Base-by-base conservation (phyloP, 1,284 basidiomycete genomes). In the Psilocybe mexicana region DNA sequence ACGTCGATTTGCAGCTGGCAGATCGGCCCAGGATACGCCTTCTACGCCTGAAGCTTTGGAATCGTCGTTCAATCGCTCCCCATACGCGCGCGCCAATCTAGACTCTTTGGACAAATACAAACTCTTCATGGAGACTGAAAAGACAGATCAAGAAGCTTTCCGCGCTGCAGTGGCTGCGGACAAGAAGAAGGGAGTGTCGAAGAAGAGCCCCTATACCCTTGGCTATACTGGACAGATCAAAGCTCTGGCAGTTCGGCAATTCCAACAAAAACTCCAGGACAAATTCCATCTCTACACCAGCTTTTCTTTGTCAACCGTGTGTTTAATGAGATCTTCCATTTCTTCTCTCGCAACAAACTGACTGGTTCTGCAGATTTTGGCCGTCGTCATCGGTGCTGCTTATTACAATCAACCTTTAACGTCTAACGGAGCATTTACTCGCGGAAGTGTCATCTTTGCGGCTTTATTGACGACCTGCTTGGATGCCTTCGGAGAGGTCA, bases 201-300 rank as follows among this genome's bases (percentile, higher is more conserved):
- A 87, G 74, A 91, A 90, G 76, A 92, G 88, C 61, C 90, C 93
- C 2, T 96, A 95, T 75, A 95, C 92, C 2, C 85, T 95, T 28
- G 86, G 90, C 1, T 93, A 92, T 73, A 71, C 75, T 43, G 83
- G 84, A 2, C 93, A 96, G 70, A 85, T 93, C 52, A 75, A 78
- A 67, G 88, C 90, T 1, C 78, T 96, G 59, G 82, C 85, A 28
- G 79, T 83, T 54, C 82, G 94, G 36, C 89, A 94, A 72, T 90
- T 94, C 75, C 84, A 86, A 65, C 84, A 88, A 72, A 80, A 85
- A 57, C 73, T 93, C 59, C 93, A 96, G 72, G 92, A 96, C 75
- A 81, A 79, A 58, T 93, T 96, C 72, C 90, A 92, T 67, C 76
- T 96, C 50, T 80, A 82, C 69, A 92, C 90, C 1, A 88, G 86